A percentile compares a stretch with the other conserved stretches of the same genome.
Evolutionary conservation across 2,329 filamentous ascomycete genomes (phyloP).

Genomic region (Penicillium concentricum): DNA sequence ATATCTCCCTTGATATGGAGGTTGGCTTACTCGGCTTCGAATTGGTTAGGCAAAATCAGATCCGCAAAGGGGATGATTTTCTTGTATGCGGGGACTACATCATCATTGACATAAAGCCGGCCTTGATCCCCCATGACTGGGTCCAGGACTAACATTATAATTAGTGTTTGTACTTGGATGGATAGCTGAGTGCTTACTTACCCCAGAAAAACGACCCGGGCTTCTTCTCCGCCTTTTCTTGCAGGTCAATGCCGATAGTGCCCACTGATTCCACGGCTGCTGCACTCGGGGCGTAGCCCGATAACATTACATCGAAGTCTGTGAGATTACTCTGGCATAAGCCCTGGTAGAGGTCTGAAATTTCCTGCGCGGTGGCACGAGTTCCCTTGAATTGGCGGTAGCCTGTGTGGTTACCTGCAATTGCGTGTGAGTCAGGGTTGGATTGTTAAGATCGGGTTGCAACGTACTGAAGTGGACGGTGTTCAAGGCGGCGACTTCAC

Average conservation of each 20-base stretch:
- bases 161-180: slow-evolving; percentile 1
- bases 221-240: slow-evolving; percentile 59
- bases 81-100: slow-evolving; percentile 90
- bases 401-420: slow-evolving; percentile 85
- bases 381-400: slow-evolving; percentile 88
- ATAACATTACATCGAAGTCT: slow-evolving; percentile 90
- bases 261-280: slow-evolving; percentile 81
- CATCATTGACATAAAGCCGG: slow-evolving; percentile 82
- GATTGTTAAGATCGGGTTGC: not conserved
- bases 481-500: slow-evolving; percentile 90
- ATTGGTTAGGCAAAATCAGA: slow-evolving; percentile 92
- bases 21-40: slow-evolving; percentile 79
- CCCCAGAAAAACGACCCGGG: slow-evolving; percentile 88
- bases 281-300: slow-evolving; percentile 89
- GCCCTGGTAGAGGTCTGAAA: slow-evolving; percentile 79
- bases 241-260: slow-evolving; percentile 76
- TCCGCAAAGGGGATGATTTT: slow-evolving; percentile 76
- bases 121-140: slow-evolving; percentile 99
- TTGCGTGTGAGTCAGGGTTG: not conserved
- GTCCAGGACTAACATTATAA: slow-evolving; percentile 65
- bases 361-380: slow-evolving; percentile 75
- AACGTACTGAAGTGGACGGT: slow-evolving; percentile 93
- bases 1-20: not conserved
- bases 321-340: slow-evolving; percentile 80
- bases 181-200: slow-evolving; percentile 31